Conservation (phyloP, 2,329 filamentous ascomycete genomes). For the Hortaea sp. region DNA sequence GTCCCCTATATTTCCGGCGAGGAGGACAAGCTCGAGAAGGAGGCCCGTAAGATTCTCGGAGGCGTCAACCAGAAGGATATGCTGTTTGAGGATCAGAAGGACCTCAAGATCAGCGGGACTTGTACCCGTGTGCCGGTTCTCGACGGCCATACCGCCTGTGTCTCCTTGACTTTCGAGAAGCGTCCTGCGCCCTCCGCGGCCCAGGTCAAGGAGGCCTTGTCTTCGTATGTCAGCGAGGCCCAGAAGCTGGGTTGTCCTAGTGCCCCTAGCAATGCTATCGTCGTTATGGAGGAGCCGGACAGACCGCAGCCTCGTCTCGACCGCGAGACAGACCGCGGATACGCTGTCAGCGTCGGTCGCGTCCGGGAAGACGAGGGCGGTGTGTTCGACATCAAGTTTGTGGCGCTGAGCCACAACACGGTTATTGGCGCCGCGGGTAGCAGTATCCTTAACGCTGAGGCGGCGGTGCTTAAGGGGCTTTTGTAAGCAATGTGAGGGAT, state of each 20-base stretch:
- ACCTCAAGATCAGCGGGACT: slow-evolving; percentile 69
- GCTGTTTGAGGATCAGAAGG: slow-evolving; percentile 64
- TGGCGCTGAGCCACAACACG: slow-evolving; percentile 81
- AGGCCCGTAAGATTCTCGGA: slow-evolving; percentile 91
- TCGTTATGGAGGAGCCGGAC: slow-evolving; percentile 80
- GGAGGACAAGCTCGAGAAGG: slow-evolving; percentile 91
- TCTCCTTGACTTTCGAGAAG: slow-evolving; percentile 72
- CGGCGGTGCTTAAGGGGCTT: slow-evolving; percentile 80
- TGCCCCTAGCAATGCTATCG: slow-evolving; percentile 70
- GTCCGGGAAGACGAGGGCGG: slow-evolving; percentile 77
- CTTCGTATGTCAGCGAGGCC: slow-evolving; percentile 71
- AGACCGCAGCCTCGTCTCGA: slow-evolving; percentile 86
- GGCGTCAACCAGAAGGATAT: slow-evolving; percentile 59
- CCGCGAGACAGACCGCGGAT: slow-evolving; percentile 73
- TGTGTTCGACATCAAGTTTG: slow-evolving; percentile 92
- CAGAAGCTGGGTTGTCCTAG: slow-evolving; percentile 77
- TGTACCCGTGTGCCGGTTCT: slow-evolving; percentile 94
- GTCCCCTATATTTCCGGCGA: slow-evolving; percentile 89
- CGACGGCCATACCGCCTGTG: slow-evolving; percentile 91
- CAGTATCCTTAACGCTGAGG: slow-evolving; percentile 89
- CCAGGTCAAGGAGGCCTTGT: slow-evolving; percentile 67
- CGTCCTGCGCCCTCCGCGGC: slow-evolving; percentile 64
- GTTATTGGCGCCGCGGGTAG: slow-evolving; percentile 95
- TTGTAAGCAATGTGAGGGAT: background rate
- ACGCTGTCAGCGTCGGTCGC: slow-evolving; percentile 82